These are phyloP conservation scores for Neurospora sp. DNA, from an alignment of 495 filamentous ascomycete species.

Conservation along the genomic window DNA sequence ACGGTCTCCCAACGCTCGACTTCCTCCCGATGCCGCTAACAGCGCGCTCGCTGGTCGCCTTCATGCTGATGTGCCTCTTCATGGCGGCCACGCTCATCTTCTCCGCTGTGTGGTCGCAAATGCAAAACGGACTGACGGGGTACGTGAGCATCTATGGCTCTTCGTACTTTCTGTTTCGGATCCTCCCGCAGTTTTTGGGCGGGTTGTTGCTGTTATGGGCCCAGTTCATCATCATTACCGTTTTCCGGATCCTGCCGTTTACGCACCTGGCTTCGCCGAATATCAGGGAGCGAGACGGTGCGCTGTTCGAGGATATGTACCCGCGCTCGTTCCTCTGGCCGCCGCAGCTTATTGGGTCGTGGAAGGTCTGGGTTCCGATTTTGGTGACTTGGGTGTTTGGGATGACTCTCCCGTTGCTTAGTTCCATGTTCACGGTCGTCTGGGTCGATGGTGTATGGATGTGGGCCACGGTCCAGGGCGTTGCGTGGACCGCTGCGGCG, in stretches of 20 bases:
- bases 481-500: conserved; percentile 69
- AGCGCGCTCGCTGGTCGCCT: conserved; percentile 44
- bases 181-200: conserved; percentile 71
- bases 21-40: conserved; percentile 61
- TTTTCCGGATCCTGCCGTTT: conserved; percentile 73
- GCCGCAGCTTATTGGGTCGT: conserved; percentile 32
- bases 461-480: conserved; percentile 66
- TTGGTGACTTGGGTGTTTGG: conserved; percentile 36
- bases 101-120: conserved; percentile 60
- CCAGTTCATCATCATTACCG: conserved; percentile 60
- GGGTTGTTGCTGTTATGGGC: conserved; percentile 63
- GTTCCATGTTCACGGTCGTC: conserved; percentile 38
- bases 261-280: conserved; percentile 56
- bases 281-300: conserved; percentile 35
- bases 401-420: conserved; percentile 38
- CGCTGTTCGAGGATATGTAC: conserved; percentile 43
- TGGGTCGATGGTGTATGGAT: conserved; percentile 46
- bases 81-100: conserved; percentile 66
- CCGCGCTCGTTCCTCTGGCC: conserved; percentile 38
- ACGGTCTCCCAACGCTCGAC: conserved; percentile 39
- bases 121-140: conserved; percentile 51
- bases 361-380: conserved; percentile 35
- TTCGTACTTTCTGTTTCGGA: conserved; percentile 79
- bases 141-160: conserved; percentile 56
- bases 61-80: conserved; percentile 51